These are phyloP conservation scores for Leishmania braziliensis DNA, from an alignment of 208 protist genomes.

Conservation along the genomic window DNA sequence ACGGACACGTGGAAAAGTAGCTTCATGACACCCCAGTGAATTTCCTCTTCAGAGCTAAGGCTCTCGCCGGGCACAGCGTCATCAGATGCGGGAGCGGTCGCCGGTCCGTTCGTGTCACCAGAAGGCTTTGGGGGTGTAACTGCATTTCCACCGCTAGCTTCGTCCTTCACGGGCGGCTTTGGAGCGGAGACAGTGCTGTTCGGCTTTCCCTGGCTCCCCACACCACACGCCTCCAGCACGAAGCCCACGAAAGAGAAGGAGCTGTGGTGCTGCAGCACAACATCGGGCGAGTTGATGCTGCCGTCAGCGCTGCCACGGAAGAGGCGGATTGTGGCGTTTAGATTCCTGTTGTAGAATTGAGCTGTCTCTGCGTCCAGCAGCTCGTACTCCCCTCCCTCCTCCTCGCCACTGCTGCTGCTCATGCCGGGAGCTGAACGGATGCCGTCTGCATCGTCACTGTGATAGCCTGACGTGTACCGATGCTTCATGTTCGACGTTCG, in stretches of 20 bases:
- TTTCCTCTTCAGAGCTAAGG: slow-evolving; percentile 36
- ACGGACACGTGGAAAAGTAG: slow-evolving; percentile 98
- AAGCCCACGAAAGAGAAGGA: slow-evolving; percentile 75
- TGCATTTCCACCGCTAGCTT: not conserved
- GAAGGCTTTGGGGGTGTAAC: not conserved
- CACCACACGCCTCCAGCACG: slow-evolving; percentile 61
- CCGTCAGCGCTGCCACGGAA: slow-evolving; percentile 67
- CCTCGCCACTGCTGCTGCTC: slow-evolving; percentile 23
- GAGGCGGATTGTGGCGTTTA: slow-evolving; percentile 53
- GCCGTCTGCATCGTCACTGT: slow-evolving; percentile 20
- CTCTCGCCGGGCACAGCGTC: slow-evolving; percentile 10
- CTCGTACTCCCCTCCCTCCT: slow-evolving; percentile 29
- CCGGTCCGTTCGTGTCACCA: not conserved
- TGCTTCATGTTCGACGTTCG: not conserved
- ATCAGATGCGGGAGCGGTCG: not conserved
- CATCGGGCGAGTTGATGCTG: slow-evolving; percentile 49
- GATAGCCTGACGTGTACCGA: not conserved
- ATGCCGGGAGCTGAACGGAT: not conserved
- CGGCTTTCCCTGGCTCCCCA: slow-evolving; percentile 31
- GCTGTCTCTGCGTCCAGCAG: slow-evolving; percentile 49
- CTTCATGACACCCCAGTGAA: slow-evolving; percentile 92
- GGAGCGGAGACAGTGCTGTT: not conserved
- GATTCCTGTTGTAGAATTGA: slow-evolving; percentile 58
- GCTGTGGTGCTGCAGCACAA: slow-evolving; percentile 45
- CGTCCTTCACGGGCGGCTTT: not conserved